Base-by-base conservation (phyloP, 495 filamentous ascomycete genomes). In the Neurospora tetrasperma region DNA sequence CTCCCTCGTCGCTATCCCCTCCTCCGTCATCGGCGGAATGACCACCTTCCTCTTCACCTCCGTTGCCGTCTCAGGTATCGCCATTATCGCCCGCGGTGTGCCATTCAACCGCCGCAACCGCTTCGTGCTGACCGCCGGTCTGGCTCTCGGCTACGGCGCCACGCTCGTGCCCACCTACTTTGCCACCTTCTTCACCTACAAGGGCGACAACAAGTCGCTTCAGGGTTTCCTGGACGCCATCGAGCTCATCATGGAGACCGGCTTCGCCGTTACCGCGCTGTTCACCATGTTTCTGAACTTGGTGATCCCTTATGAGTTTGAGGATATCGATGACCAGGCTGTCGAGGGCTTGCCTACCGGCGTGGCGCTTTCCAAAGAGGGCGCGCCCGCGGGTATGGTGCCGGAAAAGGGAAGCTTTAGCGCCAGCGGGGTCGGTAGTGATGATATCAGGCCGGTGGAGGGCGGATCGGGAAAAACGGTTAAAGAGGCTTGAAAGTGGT, bases 41-140 rank as follows among this genome's bases (percentile, higher is more conserved):
- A 97, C 94, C 0, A 94, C 93, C 2, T 97, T 97, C 82, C 85
- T 98, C 18, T 97, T 97, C 84, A 87, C 86, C 73, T 86, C 92
- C 10, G 94, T 98, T 38, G 91, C 92, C 20, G 89, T 96, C 18
- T 96, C 92, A 2, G 94, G 94, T 75, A 88, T 97, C 73, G 88
- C 93, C 66, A 97, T 98, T 75, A 93, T 96, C 77, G 84, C 89
- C 35, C 90, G 89, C 10, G 82, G 82, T 69, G 86, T 92, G 5
- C 88, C 90, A 4, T 97, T 96, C 81, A 96, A 89, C 39, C 88
- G 94, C 7, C 90, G 94, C 70, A 97, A 93, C 77, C 88, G 94
- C 4, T 98, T 97, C 81, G 91, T 98, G 78, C 85, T 97, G 48
- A 95, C 94, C 0, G 92, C 92, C 4, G 86, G 90, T 7, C 85